These are phyloP conservation scores for Malania oleifera DNA, from an alignment of 164 flowering plant species.

Conservation along the genomic window DNA sequence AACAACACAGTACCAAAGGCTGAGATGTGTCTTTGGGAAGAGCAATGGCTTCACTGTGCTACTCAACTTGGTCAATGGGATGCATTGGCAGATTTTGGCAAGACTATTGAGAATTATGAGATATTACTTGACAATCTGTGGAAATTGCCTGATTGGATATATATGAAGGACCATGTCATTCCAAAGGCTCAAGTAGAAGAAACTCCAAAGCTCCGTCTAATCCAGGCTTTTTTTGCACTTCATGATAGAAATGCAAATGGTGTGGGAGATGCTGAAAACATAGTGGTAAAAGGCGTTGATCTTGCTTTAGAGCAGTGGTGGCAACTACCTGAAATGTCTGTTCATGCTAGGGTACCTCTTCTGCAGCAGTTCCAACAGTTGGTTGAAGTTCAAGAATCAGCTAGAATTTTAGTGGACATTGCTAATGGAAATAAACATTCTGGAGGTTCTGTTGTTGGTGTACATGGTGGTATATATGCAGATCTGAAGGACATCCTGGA, in stretches of 20 bases:
- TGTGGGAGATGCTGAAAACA: constrained; percentile 79
- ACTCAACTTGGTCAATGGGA: constrained; percentile 93
- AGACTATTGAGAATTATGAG: constrained; percentile 74
- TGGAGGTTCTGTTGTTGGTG: constrained; percentile 57
- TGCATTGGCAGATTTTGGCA: constrained; percentile 82
- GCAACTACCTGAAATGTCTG: constrained; percentile 94
- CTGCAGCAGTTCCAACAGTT: constrained; percentile 90
- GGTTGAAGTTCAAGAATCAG: constrained; percentile 92
- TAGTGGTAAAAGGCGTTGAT: constrained; percentile 86
- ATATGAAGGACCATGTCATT: constrained; percentile 79
- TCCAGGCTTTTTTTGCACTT: constrained; percentile 84
- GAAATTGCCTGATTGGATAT: constrained; percentile 87
- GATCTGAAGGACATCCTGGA: constrained; percentile 97
- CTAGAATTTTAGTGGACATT: constrained; percentile 76
- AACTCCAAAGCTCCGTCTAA: constrained; percentile 72
- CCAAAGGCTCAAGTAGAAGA: constrained; percentile 92
- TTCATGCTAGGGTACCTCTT: constrained; percentile 82
- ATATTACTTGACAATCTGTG: constrained; percentile 81
- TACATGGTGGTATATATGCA: constrained; percentile 68
- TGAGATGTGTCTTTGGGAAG: constrained; percentile 99
- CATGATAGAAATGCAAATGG: constrained; percentile 84
- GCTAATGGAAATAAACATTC: constrained; percentile 80
- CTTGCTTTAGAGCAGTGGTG: constrained; percentile 94
- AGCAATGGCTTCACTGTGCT: constrained; percentile 95
- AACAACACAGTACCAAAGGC: constrained; percentile 96